Conservation (phyloP, 2,329 filamentous ascomycete genomes). For the Gaeumannomyces sp. region DNA sequence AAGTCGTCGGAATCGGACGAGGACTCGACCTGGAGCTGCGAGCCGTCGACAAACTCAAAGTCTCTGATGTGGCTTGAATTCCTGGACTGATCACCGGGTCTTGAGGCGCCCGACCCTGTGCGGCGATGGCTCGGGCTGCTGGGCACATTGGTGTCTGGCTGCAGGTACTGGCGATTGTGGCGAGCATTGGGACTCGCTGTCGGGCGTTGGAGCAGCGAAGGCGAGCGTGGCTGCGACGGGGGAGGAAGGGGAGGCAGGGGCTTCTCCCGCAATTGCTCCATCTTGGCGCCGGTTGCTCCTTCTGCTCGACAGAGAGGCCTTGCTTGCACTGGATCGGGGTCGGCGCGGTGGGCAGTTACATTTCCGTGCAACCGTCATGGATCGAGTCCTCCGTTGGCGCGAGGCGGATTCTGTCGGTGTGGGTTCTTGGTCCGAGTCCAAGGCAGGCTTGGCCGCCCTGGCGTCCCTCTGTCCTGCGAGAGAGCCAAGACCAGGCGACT, state of each 20-base stretch:
- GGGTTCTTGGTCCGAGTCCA: not conserved
- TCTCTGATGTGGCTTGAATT: slow-evolving; percentile 11
- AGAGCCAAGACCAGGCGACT: not conserved
- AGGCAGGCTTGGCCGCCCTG: not conserved
- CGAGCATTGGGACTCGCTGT: not conserved
- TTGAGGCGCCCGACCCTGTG: not conserved
- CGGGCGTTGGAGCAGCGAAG: too few species aligned
- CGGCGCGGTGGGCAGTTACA: not conserved
- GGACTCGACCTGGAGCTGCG: slow-evolving; percentile 20
- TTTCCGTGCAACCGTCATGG: not conserved
- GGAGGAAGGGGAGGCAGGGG: not conserved
- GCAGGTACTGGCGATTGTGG: not conserved
- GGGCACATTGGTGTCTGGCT: not conserved
- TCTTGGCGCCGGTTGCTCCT: not conserved
- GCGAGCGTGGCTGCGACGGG: too few species aligned
- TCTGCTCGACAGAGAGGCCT: not conserved
- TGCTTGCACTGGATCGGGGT: not conserved
- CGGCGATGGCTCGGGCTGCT: not conserved
- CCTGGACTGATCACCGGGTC: not conserved
- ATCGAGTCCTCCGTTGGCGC: not conserved
- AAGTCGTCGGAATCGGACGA: slow-evolving; percentile 35
- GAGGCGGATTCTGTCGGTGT: not conserved
- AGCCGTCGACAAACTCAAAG: slow-evolving; percentile 18
- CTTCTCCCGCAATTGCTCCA: not conserved
- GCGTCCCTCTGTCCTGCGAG: not conserved